These are phyloP conservation scores for Cyclostephanos tholiformis DNA, from an alignment of 108 stramenopile genomes.

Conservation along the genomic window DNA sequence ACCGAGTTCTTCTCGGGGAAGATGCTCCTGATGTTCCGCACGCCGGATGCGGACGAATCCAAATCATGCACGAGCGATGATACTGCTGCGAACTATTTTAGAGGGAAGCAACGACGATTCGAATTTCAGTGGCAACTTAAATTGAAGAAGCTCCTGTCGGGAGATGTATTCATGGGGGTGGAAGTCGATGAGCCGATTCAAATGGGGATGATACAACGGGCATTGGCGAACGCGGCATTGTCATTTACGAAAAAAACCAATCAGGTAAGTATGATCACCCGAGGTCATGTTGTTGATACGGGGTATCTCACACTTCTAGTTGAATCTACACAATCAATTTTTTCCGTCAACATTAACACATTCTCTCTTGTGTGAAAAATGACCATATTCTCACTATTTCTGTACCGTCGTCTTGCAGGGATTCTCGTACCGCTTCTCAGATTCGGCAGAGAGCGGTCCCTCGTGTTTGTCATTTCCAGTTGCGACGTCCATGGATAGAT, in stretches of 20 bases:
- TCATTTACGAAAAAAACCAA: conserved; percentile 87
- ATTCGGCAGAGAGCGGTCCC: conserved; percentile 38
- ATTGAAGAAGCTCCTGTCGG: conserved; percentile 77
- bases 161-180: conserved; percentile 77
- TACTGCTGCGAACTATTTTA: conserved; percentile 57
- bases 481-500: conserved; percentile 78
- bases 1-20: conserved; percentile 83
- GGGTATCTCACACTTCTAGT: too few species aligned
- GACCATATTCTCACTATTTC: neutral
- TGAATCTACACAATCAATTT: neutral
- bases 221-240: conserved; percentile 84
- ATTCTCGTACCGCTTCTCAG: conserved; percentile 37
- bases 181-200: conserved; percentile 82
- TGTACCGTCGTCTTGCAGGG: conserved; percentile 12
- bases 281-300: too few species aligned
- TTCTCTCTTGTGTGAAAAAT: neutral
- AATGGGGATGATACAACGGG: conserved; percentile 88
- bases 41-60: conserved; percentile 76
- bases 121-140: conserved; percentile 92
- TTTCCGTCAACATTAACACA: neutral
- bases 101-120: conserved; percentile 83
- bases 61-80: conserved; percentile 41
- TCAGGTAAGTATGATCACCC: neutral
- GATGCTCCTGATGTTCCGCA: conserved; percentile 85
- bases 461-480: conserved; percentile 89